Evolutionary conservation across 805 yeast genomes (phyloP).

Genomic region (Saturnispora halmiae): DNA sequence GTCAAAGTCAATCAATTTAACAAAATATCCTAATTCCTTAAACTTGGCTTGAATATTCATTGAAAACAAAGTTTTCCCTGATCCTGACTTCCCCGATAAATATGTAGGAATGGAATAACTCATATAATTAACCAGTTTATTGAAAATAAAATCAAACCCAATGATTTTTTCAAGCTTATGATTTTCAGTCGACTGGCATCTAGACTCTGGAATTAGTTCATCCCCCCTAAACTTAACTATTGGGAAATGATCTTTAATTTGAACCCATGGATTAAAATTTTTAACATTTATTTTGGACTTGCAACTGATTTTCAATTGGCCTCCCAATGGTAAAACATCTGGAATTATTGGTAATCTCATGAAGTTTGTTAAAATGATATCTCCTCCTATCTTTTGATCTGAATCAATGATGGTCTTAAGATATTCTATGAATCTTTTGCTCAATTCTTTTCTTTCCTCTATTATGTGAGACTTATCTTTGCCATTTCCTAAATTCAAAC

Average conservation of each 20-base stretch:
- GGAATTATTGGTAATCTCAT: constrained; percentile 45
- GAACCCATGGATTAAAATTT: constrained; percentile 8
- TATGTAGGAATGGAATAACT: constrained; percentile 39
- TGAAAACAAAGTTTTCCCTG: constrained; percentile 65
- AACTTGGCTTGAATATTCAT: constrained; percentile 34
- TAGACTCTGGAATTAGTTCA: constrained; percentile 36
- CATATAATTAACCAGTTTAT: background rate
- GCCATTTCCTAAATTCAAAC: background rate
- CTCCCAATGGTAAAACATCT: constrained; percentile 47
- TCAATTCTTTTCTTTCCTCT: constrained; percentile 17
- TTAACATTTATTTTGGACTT: constrained; percentile 2
- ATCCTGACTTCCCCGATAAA: constrained; percentile 66
- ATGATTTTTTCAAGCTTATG: constrained; percentile 30
- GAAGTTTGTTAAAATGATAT: constrained; percentile 37
- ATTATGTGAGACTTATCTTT: background rate
- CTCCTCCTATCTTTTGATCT: too few relatives aligned
- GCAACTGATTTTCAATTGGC: constrained; percentile 32
- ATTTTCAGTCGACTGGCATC: constrained; percentile 18
- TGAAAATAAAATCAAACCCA: constrained; percentile 30
- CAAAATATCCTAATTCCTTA: constrained; percentile 33
- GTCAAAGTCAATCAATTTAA: constrained; percentile 33
- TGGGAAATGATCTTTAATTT: constrained; percentile 22
- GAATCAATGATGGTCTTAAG: too few relatives aligned
- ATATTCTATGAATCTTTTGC: constrained; percentile 13
- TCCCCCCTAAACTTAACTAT: constrained; percentile 37